Evolutionary conservation across 306 rosid genomes (phyloP).

Genomic region (Lathyrus tuberosus): DNA sequence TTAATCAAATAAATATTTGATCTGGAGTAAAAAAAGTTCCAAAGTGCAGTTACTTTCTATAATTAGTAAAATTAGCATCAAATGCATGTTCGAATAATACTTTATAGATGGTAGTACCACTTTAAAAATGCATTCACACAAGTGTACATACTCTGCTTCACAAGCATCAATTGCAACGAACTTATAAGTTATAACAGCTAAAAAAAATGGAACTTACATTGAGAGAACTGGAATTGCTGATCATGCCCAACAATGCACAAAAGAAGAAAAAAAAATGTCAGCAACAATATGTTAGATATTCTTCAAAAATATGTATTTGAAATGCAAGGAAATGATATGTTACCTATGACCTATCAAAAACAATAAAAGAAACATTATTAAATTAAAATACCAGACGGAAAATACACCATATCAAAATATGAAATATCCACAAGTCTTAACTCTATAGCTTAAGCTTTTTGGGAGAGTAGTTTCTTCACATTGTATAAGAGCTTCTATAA

Average conservation of each 20-base stretch:
- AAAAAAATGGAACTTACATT: constrained; percentile 66
- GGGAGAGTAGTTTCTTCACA: constrained; percentile 15
- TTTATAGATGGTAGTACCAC: constrained; percentile 5
- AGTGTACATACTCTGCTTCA: constrained; percentile 24
- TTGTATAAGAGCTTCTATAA: background rate
- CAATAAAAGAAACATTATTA: background rate
- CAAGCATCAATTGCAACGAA: constrained; percentile 26
- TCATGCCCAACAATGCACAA: constrained; percentile 48
- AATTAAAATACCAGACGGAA: background rate
- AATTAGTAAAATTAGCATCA: constrained; percentile 28
- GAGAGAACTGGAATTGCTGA: constrained; percentile 99
- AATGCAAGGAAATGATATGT: constrained; percentile 14
- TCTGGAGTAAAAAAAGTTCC: constrained; percentile 17
- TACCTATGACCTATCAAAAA: constrained; percentile 20
- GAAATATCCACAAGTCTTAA: background rate
- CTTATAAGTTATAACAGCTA: constrained; percentile 33
- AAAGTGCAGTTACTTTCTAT: constrained; percentile 8
- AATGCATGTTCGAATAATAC: constrained; percentile 3
- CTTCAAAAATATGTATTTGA: constrained; percentile 1
- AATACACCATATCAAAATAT: background rate
- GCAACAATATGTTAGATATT: constrained; percentile 45
- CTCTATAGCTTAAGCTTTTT: constrained; percentile 8
- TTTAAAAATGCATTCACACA: constrained; percentile 25
- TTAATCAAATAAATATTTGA: constrained; percentile 24
- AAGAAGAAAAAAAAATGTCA: constrained; percentile 48